Percentiles rank a stretch among this genome's conserved stretches.
phyloP scores from a whole-genome alignment of 352 stramenopile genomes.

The Globisporangium splendens region DNA sequence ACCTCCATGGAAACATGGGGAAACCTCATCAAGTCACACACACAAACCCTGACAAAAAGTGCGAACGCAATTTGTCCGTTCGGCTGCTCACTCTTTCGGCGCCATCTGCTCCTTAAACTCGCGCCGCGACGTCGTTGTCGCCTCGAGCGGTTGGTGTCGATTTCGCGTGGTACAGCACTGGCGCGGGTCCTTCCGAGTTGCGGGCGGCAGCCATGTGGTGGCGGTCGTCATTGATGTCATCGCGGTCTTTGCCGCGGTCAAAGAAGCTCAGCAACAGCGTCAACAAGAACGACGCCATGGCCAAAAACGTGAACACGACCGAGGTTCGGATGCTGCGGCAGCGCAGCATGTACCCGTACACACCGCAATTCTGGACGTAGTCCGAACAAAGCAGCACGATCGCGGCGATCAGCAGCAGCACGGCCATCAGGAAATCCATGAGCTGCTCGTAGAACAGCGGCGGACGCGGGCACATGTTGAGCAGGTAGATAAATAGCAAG shows the following conservation, averaged over 20 bases:
- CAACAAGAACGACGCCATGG: slow-evolving; percentile 44
- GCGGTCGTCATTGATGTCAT: slow-evolving; percentile 13
- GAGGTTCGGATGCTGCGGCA: slow-evolving; percentile 45
- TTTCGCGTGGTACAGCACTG: slow-evolving; percentile 7
- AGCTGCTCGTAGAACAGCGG: slow-evolving; percentile 40
- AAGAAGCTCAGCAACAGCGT: slow-evolving; percentile 53
- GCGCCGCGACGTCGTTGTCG: not conserved
- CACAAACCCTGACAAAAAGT: no score
- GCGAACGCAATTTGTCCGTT: no score
- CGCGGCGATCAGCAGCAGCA: slow-evolving; percentile 55
- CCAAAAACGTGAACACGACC: slow-evolving; percentile 67
- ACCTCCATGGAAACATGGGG: no score
- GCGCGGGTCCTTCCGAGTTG: slow-evolving; percentile 6
- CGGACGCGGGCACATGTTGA: slow-evolving; percentile 37
- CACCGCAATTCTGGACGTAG: slow-evolving; percentile 55
- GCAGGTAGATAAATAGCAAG: slow-evolving; percentile 40
- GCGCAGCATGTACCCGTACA: slow-evolving; percentile 71
- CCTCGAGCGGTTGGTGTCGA: slow-evolving; percentile 10
- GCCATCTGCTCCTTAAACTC: slow-evolving; percentile 11
- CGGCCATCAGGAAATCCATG: slow-evolving; percentile 48
- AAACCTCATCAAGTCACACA: no score
- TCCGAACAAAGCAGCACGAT: slow-evolving; percentile 69
- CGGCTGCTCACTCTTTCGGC: slow-evolving; percentile 8
- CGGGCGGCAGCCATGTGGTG: slow-evolving; percentile 9
- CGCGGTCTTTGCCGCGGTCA: slow-evolving; percentile 19